Conservation (phyloP, 1,284 basidiomycete genomes). For the Trametes hirsuta region DNA sequence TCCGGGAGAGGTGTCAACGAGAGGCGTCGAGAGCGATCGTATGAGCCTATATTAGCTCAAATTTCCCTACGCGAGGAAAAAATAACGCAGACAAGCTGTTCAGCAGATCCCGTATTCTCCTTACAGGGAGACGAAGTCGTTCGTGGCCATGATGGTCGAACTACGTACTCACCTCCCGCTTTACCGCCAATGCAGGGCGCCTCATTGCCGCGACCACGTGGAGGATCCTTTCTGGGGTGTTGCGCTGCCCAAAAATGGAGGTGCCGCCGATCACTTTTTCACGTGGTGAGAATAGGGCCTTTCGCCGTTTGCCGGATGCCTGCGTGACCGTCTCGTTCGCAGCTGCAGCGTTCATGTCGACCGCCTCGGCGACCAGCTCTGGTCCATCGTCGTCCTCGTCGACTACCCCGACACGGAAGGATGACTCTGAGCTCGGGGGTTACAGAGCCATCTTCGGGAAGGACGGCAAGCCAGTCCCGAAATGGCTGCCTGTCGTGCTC, state of each 20-base stretch:
- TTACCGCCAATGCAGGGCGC: too few relatives aligned
- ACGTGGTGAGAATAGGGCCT: not conserved
- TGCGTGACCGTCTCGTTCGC: not conserved
- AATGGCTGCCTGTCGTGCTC: conserved; percentile 33
- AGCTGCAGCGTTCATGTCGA: not conserved
- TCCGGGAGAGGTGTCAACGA: too few relatives aligned
- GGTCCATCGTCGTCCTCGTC: not conserved
- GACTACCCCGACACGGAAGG: not conserved
- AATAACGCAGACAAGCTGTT: too few relatives aligned
- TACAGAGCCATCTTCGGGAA: conserved; percentile 19
- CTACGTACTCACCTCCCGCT: too few relatives aligned
- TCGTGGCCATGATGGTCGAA: too few relatives aligned
- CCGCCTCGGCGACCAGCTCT: not conserved
- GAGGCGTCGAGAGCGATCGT: too few relatives aligned
- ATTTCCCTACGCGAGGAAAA: too few relatives aligned
- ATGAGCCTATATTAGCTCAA: too few relatives aligned
- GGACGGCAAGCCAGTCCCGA: conserved; percentile 27
- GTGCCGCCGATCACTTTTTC: not conserved
- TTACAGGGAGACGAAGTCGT: too few relatives aligned
- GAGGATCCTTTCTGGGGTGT: too few relatives aligned
- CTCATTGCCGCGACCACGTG: too few relatives aligned
- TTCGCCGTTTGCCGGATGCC: not conserved
- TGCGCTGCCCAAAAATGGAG: not conserved
- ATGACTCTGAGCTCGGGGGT: not conserved
- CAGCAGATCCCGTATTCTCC: too few relatives aligned